A percentile compares a stretch with the other conserved stretches of the same genome.
Evolutionary conservation across 2,329 filamentous ascomycete species (phyloP).

Genomic region (Moelleriella libera): DNA sequence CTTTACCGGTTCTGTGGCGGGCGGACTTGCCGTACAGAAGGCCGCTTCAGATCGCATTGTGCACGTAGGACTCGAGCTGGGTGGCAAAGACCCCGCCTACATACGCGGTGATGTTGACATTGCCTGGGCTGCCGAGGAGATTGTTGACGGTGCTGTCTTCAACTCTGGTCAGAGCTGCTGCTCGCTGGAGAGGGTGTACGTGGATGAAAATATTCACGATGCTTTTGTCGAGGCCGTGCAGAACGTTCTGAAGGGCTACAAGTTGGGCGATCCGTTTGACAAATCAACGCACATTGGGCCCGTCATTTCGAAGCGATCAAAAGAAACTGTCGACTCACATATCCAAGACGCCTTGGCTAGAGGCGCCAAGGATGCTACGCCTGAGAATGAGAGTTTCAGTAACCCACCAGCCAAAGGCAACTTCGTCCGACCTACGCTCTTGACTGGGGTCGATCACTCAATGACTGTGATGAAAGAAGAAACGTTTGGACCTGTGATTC

Average conservation of each 20-base stretch:
- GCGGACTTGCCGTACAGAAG: conserved; percentile 72
- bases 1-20: conserved; percentile 87
- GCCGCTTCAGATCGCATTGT: conserved; percentile 75
- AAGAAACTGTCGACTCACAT: conserved; percentile 62
- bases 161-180: conserved; percentile 99
- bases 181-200: conserved; percentile 82
- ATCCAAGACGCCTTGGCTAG: conserved; percentile 71
- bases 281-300: conserved; percentile 72
- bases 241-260: conserved; percentile 68
- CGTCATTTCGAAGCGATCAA: conserved; percentile 70
- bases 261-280: conserved; percentile 76
- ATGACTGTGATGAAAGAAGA: conserved; percentile 90
- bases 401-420: conserved; percentile 66
- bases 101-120: conserved; percentile 75
- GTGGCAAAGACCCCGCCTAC: conserved; percentile 91
- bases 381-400: conserved; percentile 64
- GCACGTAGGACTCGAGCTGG: conserved; percentile 78
- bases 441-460: conserved; percentile 64
- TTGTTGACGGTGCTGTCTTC: conserved; percentile 92
- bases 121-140: conserved; percentile 82
- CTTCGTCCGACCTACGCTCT: conserved; percentile 74
- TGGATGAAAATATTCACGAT: conserved; percentile 74
- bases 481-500: conserved; percentile 87
- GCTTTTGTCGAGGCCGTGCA: conserved; percentile 67
- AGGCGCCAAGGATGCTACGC: conserved; percentile 74